Conservation (phyloP, 1,284 basidiomycete genomes). For the Ceratobasidium sp. region DNA sequence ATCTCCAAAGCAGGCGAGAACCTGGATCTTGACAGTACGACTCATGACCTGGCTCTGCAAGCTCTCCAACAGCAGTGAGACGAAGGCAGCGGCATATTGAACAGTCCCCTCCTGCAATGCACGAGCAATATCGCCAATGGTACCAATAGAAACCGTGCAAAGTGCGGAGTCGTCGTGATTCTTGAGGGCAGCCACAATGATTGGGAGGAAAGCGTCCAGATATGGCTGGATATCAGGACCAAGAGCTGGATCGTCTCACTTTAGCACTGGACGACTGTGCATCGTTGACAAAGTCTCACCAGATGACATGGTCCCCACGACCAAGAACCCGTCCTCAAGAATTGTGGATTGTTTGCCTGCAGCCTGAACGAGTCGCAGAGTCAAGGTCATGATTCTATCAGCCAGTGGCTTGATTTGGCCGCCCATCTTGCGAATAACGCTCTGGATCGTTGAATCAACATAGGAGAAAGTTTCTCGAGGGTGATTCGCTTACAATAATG, state of each 20-base stretch:
- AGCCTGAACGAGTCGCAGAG: conserved; percentile 85
- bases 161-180: conserved; percentile 95
- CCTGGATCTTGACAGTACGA: conserved; percentile 95
- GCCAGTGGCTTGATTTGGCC: conserved; percentile 87
- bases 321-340: conserved; percentile 96
- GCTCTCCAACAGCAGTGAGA: conserved; percentile 91
- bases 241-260: conserved; percentile 62
- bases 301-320: conserved; percentile 87
- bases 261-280: conserved; percentile 26
- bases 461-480: background rate
- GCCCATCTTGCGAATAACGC: conserved; percentile 83
- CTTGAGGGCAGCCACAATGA: conserved; percentile 88
- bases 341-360: conserved; percentile 93
- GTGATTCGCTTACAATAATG: conserved; percentile 67
- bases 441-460: conserved; percentile 57
- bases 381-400: conserved; percentile 93
- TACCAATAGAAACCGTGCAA: conserved; percentile 93
- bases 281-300: conserved; percentile 59
- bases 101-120: conserved; percentile 85
- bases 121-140: conserved; percentile 94
- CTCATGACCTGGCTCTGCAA: conserved; percentile 91
- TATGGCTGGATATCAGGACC: conserved; percentile 89
- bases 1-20: conserved; percentile 95
- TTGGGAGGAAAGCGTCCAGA: conserved; percentile 88
- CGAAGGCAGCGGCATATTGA: conserved; percentile 86